Base-by-base conservation (phyloP, 2,329 filamentous ascomycete genomes). In the Trichoderma breve region DNA sequence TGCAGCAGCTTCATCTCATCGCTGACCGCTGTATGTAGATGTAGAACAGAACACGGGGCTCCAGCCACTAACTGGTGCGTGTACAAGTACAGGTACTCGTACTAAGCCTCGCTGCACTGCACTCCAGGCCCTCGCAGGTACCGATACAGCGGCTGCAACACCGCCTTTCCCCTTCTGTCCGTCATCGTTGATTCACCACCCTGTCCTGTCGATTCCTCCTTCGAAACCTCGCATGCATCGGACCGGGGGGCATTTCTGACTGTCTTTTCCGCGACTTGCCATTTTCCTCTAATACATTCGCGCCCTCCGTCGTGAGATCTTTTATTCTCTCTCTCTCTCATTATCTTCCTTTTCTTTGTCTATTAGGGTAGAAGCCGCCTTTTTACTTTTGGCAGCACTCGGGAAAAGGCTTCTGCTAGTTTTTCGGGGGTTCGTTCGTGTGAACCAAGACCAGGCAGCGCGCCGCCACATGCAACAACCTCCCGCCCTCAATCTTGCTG, bases 101-200 rank as follows among this genome's bases (percentile, higher is more conserved):
- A 12, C 39, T n/a, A 51, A 53, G 47, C 47, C 47, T 53, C 47
- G 47, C 47, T 24, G 47, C 43, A 24, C 47, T 24, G 47, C 47
- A 24, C 47, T 53, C 47, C 47, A 53, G 47, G 11, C 47, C 47
- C n/a, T 24, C n/a, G 47, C 51, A 55, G n/a, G 53, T 68, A 68
- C 65, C n/a, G 36, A 7, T n/a, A 39, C 34, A 32, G 26, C 36
- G 26, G 32, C 55, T 60, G 26, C 26, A 43, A 43, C 53, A 47
- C 65, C 65, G 65, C 65, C 55, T 68, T 68, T 68, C 65, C 65
- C n/a, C 53, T 68, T 68, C 60, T 55, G 30, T 70, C 68, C 68
- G 68, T 64, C 68, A 70, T 64, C 39, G 43, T 32, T 57, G 68
- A 63, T 64, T 70, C 69, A 71, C 61, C 60, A 51, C 32, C 69